Percentiles rank a stretch among this genome's conserved stretches.
Conservation (phyloP, 1,139 yeast species). For the Blastobotrys buckinghamii region DNA sequence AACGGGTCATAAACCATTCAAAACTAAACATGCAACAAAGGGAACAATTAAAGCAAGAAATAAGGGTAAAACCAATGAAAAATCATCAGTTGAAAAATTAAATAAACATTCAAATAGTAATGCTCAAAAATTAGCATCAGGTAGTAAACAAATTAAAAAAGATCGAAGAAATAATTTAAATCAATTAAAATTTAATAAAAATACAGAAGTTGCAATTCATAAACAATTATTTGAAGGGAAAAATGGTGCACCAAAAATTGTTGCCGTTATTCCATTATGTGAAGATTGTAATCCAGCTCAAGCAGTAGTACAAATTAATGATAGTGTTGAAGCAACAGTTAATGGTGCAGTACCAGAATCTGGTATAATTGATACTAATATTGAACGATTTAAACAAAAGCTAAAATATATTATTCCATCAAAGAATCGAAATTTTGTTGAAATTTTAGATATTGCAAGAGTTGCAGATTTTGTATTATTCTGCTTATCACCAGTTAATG, state of each 20-base stretch:
- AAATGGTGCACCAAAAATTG: constrained; percentile 74
- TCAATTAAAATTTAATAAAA: constrained; percentile 73
- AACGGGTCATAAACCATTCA: constrained; percentile 82
- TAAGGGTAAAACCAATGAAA: constrained; percentile 78
- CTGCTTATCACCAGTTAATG: constrained; percentile 77
- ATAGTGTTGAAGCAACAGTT: constrained; percentile 21
- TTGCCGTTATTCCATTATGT: constrained; percentile 76
- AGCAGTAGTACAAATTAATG: constrained; percentile 44
- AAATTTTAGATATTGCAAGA: constrained; percentile 80
- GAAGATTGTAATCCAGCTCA: constrained; percentile 57
- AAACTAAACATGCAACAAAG: constrained; percentile 87
- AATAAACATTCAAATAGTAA: constrained; percentile 41
- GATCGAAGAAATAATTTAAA: constrained; percentile 76
- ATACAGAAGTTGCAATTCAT: constrained; percentile 39
- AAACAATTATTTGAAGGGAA: constrained; percentile 75
- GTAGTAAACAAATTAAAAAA: constrained; percentile 50
- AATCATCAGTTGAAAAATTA: constrained; percentile 37
- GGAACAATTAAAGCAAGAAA: constrained; percentile 71
- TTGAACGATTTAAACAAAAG: constrained; percentile 67
- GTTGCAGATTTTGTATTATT: constrained; percentile 84
- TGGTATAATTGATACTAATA: constrained; percentile 33
- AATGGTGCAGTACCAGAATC: constrained; percentile 31
- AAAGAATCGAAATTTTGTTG: constrained; percentile 49
- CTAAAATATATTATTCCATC: constrained; percentile 74
- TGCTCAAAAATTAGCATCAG: constrained; percentile 85